phyloP scores from a whole-genome alignment of 768 basidiomycete species.

The Pilatotrama ljubarskyi region DNA sequence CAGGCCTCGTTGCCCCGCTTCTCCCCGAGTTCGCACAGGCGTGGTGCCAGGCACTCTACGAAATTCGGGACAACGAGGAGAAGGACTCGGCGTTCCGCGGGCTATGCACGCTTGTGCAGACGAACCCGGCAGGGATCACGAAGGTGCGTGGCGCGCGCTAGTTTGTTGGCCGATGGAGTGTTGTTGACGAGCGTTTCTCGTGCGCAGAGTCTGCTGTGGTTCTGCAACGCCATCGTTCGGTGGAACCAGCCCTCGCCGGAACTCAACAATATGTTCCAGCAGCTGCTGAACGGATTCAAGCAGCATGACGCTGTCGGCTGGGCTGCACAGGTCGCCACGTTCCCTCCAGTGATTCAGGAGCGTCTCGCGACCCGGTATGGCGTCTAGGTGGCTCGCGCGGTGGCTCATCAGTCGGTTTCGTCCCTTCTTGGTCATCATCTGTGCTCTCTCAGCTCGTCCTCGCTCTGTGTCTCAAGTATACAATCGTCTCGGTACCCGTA shows the following conservation, averaged over 20 bases:
- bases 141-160: conserved; percentile 57
- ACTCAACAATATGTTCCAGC: conserved; percentile 92
- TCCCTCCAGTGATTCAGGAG: conserved; percentile 88
- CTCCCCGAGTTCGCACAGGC: conserved; percentile 88
- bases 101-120: conserved; percentile 92
- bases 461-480: conserved; percentile 20
- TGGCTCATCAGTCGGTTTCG: background rate
- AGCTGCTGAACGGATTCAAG: conserved; percentile 88
- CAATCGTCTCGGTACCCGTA: conserved; percentile 18
- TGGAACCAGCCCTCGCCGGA: conserved; percentile 93
- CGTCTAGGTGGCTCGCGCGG: conserved; percentile 41
- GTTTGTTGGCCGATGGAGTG: background rate
- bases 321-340: conserved; percentile 76
- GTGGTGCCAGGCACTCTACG: conserved; percentile 97
- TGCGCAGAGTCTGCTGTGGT: conserved; percentile 86
- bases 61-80: conserved; percentile 99
- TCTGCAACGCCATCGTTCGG: conserved; percentile 96
- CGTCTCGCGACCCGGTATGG: conserved; percentile 85
- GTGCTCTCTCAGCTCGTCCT: conserved; percentile 1
- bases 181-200: conserved; percentile 32
- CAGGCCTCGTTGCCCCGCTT: conserved; percentile 83
- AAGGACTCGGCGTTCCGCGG: conserved; percentile 99
- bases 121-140: conserved; percentile 90
- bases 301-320: conserved; percentile 83
- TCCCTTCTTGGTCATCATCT: background rate